A percentile compares a stretch with the other conserved stretches of the same genome.
phyloP scores from a whole-genome alignment of 208 protist genomes.

The Porcisia hertigi region DNA sequence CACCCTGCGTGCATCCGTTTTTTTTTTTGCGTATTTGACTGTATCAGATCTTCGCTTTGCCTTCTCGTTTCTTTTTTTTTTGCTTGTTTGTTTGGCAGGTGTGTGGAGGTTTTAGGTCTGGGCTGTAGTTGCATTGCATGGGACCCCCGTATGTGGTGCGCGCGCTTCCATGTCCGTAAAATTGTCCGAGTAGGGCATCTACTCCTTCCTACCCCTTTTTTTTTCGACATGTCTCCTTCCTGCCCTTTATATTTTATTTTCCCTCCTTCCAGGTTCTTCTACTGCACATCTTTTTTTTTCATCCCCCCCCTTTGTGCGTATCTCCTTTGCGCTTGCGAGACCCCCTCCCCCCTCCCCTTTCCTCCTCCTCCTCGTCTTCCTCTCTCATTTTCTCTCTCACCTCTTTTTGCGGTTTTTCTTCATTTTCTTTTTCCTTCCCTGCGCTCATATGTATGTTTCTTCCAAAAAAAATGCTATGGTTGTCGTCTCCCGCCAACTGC shows the following conservation, averaged over 20 bases:
- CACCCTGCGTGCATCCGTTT: background rate
- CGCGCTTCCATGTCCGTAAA: background rate
- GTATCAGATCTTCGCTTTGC: slow-evolving; percentile 2
- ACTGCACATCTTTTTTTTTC: background rate
- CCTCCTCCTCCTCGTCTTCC: background rate
- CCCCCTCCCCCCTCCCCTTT: background rate
- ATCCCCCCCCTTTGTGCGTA: slow-evolving; percentile 10
- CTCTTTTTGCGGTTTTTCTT: background rate
- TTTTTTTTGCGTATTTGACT: slow-evolving; percentile 9
- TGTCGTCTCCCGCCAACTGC: background rate
- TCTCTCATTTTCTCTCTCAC: background rate
- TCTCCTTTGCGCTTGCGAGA: slow-evolving; percentile 3
- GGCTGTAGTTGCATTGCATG: background rate
- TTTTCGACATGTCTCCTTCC: slow-evolving; percentile 11
- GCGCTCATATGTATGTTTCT: background rate
- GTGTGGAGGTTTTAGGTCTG: background rate
- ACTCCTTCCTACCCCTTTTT: slow-evolving; percentile 11
- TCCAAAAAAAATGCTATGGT: too few relatives aligned
- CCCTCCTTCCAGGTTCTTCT: slow-evolving; percentile 2
- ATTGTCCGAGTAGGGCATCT: too few relatives aligned
- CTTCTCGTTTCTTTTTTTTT: background rate
- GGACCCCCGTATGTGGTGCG: background rate
- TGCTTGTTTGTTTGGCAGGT: background rate
- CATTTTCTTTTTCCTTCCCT: slow-evolving; percentile 6
- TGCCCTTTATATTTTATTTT: slow-evolving; percentile 7